Evolutionary conservation across 345 rosid genomes (phyloP), one percentile per base, ranked within the genome.

Genomic region (Syzygium jambos): DNA sequence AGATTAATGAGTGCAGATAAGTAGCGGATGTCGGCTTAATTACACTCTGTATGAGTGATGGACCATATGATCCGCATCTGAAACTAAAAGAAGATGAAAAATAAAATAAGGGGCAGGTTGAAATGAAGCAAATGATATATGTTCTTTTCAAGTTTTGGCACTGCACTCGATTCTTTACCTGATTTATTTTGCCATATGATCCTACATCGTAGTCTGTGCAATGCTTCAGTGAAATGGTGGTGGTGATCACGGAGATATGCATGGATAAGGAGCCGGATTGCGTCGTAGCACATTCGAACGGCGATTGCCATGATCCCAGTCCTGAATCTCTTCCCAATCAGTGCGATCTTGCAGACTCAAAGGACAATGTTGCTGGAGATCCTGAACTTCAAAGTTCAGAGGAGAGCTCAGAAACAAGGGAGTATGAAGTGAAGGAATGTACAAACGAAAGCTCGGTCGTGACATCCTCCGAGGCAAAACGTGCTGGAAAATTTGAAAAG

Each of bases 341-440:
- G 87, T 88, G 84, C 46, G 89, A 90, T 61, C 92, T 87, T 87
- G 85, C 88, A 78, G 94, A 91, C 73, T 87, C 96, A 43, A 89
- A 88, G 54, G 94, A 93, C 85, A 92, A 94, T 15, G 90, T 89
- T 63, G 88, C 88, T 84, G 94, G 85, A 86, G 91, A 86, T 86
- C 86, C 96, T 54, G 95, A 92, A 91, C 87, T 87, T 29, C 94
- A 30, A 73, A 89, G 86, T 78, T 85, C 88, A 6, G 95, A 94
- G 91, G 97, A 93, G 92, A 92, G 93, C 88, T 68, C 87, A 30
- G 98, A 96, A 85, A 91, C 88, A 83, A 95, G 94, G 89, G 96
- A 94, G 53, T 96, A 92, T 52, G 98, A 93, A 84, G 97, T 96
- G 89, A 96, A 95, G 93, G 98, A 95, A 88, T 96, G 98, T 87